Base-by-base conservation (phyloP, 805 yeast genomes). In the Danielia oregonensis region DNA sequence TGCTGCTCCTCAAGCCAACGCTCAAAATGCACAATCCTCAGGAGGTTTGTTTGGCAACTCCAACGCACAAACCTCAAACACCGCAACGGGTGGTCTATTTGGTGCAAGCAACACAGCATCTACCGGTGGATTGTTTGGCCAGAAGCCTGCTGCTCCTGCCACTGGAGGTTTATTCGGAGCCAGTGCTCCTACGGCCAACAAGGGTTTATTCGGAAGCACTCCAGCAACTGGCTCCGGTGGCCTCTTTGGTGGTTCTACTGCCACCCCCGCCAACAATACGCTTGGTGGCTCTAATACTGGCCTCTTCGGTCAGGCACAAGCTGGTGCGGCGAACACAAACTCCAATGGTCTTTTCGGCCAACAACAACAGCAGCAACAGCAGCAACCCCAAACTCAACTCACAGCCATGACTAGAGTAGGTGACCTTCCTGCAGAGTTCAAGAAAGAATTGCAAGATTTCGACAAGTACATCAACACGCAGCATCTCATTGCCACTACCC, bases 361-460 rank as follows among this genome's bases (percentile, higher is more conserved):
- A 12, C 40, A 39, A 18, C 69, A 65, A 26, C 70, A 65, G 22
- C 62, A 61, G 31, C 69, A 68, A 29, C 63, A 62, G 27, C 70
- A 67, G 17, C 59, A 60, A 7, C 78, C 65, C 37, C 54, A 64
- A 33, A 68, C 72, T 4, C 74, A 65, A 32, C 64, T 85, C 29
- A 81, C 83, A 8, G 78, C 88, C 10, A 76, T 85, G 79, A 81
- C 91, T 0, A 72, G 83, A 32, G 83, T 85, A 7, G 77, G 78
- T 6, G 91, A 83, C 40, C 61, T 85, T 25, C 89, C 93, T 2
- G 81, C 76, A n/a, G 72, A 63, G n/a, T 60, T 79, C 36, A 84
- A 82, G 48, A 72, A 64, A 40, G 86, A 84, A 51, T 63, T 85
- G 24, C 84, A 80, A 54, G 78, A 79, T 43, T 61, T 85, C 37